Evolutionary conservation across 2,329 filamentous ascomycete genomes (phyloP).

Genomic region (Diplocarpon mali): DNA sequence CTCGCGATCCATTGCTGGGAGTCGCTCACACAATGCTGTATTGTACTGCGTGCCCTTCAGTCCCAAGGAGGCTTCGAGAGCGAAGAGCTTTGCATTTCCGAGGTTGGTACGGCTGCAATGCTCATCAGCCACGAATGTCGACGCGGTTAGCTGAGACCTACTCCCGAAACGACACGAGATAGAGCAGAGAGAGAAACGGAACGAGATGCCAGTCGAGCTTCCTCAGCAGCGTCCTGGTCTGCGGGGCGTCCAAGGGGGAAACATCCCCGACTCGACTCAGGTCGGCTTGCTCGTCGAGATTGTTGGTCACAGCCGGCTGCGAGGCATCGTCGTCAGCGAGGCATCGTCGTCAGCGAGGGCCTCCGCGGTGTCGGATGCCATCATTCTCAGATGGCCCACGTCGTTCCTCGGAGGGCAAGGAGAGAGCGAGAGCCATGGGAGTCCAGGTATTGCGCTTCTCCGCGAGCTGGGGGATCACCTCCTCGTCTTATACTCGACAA

Average conservation of each 20-base stretch:
- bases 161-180: conserved; percentile 37
- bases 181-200: conserved; percentile 56
- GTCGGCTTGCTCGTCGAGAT: too few relatives aligned
- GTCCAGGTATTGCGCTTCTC: too few relatives aligned
- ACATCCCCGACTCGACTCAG: not conserved
- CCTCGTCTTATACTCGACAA: too few relatives aligned
- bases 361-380: too few relatives aligned
- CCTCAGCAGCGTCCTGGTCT: conserved; percentile 8
- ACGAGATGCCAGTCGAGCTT: conserved; percentile 53
- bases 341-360: too few relatives aligned
- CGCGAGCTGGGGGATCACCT: too few relatives aligned
- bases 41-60: conserved; percentile 51
- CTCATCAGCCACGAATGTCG: not conserved
- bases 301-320: too few relatives aligned
- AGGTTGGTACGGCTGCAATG: conserved; percentile 40
- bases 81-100: conserved; percentile 45
- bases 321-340: too few relatives aligned
- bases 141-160: conserved; percentile 45
- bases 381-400: too few relatives aligned
- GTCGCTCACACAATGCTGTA: conserved; percentile 40
- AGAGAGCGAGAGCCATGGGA: too few relatives aligned
- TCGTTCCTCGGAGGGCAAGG: too few relatives aligned
- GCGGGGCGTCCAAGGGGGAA: conserved; percentile 1
- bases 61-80: conserved; percentile 34
- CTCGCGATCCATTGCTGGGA: conserved; percentile 27